These are phyloP conservation scores for Hyphopichia fennica DNA, from an alignment of 1,139 yeast genomes.

Conservation along the genomic window DNA sequence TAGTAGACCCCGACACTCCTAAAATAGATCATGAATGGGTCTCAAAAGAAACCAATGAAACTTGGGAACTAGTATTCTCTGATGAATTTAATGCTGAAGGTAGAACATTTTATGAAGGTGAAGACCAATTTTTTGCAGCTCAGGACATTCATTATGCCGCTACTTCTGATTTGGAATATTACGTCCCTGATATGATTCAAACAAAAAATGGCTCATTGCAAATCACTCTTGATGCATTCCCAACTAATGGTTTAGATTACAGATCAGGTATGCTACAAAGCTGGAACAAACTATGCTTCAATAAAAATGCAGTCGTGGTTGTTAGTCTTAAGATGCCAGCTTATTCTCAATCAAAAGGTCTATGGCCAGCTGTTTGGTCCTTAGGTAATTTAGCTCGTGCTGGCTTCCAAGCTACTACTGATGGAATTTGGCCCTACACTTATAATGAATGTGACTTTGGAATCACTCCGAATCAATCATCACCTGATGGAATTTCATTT, in stretches of 20 bases:
- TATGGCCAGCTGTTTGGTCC: constrained; percentile 37
- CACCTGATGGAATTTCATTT: constrained; percentile 29
- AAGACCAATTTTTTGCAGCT: constrained; percentile 32
- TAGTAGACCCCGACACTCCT: constrained; percentile 32
- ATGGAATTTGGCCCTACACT: constrained; percentile 36
- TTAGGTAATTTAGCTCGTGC: constrained; percentile 33
- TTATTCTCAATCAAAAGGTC: constrained; percentile 22
- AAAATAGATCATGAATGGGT: constrained; percentile 10
- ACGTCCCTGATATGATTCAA: constrained; percentile 29
- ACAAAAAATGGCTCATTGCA: constrained; percentile 26
- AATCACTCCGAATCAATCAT: constrained; percentile 29
- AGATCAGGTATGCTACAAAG: constrained; percentile 32
- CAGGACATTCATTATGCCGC: constrained; percentile 30
- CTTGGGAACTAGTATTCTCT: constrained; percentile 29
- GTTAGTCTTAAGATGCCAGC: constrained; percentile 25
- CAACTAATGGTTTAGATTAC: constrained; percentile 23
- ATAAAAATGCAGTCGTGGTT: constrained; percentile 25
- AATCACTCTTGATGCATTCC: constrained; percentile 23
- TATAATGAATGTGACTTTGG: constrained; percentile 32
- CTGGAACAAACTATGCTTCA: constrained; percentile 33
- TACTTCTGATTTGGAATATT: constrained; percentile 32
- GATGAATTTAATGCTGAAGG: constrained; percentile 33
- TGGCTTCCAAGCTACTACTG: constrained; percentile 30
- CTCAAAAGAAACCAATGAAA: constrained; percentile 14
- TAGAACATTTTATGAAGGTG: constrained; percentile 30